phyloP scores from a whole-genome alignment of 2,329 filamentous ascomycete genomes.

The Xylaria sp. region DNA sequence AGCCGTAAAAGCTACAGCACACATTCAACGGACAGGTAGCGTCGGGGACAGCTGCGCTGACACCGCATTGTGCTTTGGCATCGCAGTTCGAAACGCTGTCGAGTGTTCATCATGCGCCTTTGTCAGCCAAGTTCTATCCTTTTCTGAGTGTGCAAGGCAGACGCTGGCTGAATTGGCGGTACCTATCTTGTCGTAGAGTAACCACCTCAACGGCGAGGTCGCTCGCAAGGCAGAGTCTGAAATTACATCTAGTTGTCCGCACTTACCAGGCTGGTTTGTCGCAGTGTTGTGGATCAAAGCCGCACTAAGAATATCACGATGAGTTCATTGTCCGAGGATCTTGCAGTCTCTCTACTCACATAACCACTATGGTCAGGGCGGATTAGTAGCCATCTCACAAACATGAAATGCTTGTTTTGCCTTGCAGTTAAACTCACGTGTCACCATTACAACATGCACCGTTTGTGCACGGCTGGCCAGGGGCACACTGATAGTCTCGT shows the following conservation, averaged over 20 bases:
- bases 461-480: constrained; percentile 6
- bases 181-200: not conserved
- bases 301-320: constrained; percentile 2
- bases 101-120: not conserved
- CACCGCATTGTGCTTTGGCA: constrained; percentile 43
- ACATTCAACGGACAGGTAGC: constrained; percentile 7
- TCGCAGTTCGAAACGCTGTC: constrained; percentile 37
- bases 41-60: constrained; percentile 27
- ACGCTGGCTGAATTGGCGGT: not conserved
- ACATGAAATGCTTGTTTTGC: not conserved
- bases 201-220: not conserved
- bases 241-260: not conserved
- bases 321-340: not conserved
- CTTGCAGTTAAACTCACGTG: constrained; percentile 4
- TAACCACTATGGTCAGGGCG: not conserved
- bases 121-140: constrained; percentile 1
- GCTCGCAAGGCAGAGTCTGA: not conserved
- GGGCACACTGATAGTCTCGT: constrained; percentile 10
- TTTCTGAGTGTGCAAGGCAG: not conserved
- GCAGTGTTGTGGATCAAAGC: not conserved
- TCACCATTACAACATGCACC: constrained; percentile 10
- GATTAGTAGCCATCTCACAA: not conserved
- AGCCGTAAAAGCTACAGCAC: constrained; percentile 44
- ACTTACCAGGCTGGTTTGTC: not conserved
- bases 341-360: not conserved